Evolutionary conservation across 306 rosid genomes (phyloP).

Genomic region (Adenanthera pavonina): DNA sequence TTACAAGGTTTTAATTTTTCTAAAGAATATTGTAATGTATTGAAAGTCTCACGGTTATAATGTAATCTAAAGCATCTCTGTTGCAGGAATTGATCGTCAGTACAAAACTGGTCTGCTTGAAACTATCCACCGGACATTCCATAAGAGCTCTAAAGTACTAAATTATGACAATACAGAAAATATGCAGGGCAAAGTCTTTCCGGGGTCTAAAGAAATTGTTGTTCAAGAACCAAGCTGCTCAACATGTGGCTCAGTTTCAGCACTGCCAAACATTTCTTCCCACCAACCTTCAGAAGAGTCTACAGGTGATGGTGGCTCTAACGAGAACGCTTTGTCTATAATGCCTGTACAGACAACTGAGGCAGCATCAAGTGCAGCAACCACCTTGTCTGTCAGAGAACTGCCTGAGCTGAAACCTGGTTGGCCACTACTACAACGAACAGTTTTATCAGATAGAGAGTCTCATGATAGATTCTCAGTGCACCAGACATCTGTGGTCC

Average conservation of each 20-base stretch:
- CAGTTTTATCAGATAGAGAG: conserved; percentile 41
- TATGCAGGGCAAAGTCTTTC: conserved; percentile 22
- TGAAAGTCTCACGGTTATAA: background rate
- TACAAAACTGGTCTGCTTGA: conserved; percentile 49
- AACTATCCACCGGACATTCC: conserved; percentile 50
- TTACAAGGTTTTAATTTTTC: conserved; percentile 57
- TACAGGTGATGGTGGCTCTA: conserved; percentile 41
- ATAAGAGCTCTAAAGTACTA: conserved; percentile 52
- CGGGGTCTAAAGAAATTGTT: conserved; percentile 45
- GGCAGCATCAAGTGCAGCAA: conserved; percentile 38
- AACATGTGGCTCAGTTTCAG: conserved; percentile 49
- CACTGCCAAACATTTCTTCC: conserved; percentile 44
- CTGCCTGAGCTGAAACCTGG: conserved; percentile 76
- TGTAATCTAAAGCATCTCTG: conserved; percentile 36
- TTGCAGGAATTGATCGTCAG: conserved; percentile 57
- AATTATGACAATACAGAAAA: conserved; percentile 48
- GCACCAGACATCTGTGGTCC: conserved; percentile 72
- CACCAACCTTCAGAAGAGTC: conserved; percentile 51
- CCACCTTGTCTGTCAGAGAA: conserved; percentile 50
- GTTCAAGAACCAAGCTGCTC: conserved; percentile 50
- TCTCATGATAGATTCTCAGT: conserved; percentile 38
- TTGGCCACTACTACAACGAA: conserved; percentile 84
- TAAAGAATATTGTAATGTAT: background rate
- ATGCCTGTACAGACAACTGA: conserved; percentile 63
- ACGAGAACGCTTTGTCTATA: conserved; percentile 55